Evolutionary conservation across 192 early-diverging fungal genomes (phyloP), one percentile per base, ranked within the genome.

Genomic region (Backusella parvicylindrica): DNA sequence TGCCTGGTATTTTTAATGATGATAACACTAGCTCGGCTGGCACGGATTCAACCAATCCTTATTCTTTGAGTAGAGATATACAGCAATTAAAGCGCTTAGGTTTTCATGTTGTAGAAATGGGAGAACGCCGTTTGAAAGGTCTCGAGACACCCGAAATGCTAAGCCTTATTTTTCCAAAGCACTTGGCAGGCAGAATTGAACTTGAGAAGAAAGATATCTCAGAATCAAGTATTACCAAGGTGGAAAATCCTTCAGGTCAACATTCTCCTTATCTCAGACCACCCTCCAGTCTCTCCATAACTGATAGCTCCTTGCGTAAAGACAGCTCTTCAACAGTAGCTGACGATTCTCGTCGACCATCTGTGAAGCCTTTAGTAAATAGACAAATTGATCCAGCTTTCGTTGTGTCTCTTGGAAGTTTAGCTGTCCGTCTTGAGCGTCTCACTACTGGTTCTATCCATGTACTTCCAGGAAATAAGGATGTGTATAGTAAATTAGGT

Each of bases 61-160:
- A 63, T 28, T 77, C 72, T 5, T 50, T 75, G 12, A 72, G 35
- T 21, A 50, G 74, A 70, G 76, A 81, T 68, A 47, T 77, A 15
- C 53, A 79, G 6, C 71, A 76, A n/a, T 83, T 94, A n/a, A 88
- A 85, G 40, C 89, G 88, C 68, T 82, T 94, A 65, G 90, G 90
- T 6, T 88, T 92, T 35, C 83, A 87, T 64, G 82, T 91, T 6
- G 87, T 92, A 79, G 89, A 89, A 68, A 85, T 96, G 30, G 95
- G 95, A 23, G 95, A 95, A 73, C 85, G 86, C 16, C 92, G 91
- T 68, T 85, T 97, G 21, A 97, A 97, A 83, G 95, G 95, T 0
- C 79, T 97, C 11, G 95, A 97, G 78, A 95, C 93, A 6, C 93
- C 94, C 3, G 96, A 97, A 78, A 86, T 90, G 75, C 78, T 96